Base-by-base conservation (phyloP, 768 basidiomycete species). In the Pulveroboletus frians region DNA sequence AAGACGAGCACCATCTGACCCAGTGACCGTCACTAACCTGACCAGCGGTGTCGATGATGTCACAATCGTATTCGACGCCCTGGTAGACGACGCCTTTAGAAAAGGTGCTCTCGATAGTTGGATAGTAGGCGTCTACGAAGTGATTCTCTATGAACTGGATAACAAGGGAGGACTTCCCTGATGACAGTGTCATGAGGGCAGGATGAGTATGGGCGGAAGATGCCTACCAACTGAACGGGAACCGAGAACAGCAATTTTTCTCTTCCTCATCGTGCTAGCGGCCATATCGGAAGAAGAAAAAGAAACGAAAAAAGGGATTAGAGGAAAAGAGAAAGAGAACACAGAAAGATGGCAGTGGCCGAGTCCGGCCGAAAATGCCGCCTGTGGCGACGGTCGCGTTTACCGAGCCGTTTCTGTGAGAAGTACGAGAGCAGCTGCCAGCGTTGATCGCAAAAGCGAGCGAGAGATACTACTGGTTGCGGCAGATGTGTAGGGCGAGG, bases 21-120 rank as follows among this genome's bases (percentile, higher is more conserved):
- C 14, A 26, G 47, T 9, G 37, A 32, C 36, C 36, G 46, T 6
- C 35, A 65, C 80, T 56, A 49, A 91, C 93, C 82, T 97, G 95
- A 26, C 95, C 95, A 43, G 95, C 95, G 55, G 92, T 95, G 68
- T 98, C 95, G 60, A 97, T 91, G 72, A 98, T 94, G 71, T 95
- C 92, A 71, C 93, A 94, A 52, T 92, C 86, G 62, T 93, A 98
- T 62, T 94, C 91, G 29, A 85, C 77, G 43, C 93, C 94, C 48
- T 89, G 90, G 73, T 88, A 86, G 50, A 77, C 79, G 62, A 98
- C 83, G 51, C 77, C 84, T 76, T 95, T 96, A 44, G 83, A 76
- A 67, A 85, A 88, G 11, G 87, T 91, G 57, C 77, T 82, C 70
- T 97, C 94, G 63, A 95, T 95, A 43, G 93, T 97, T 34, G 95